Conservation (phyloP, 2,329 filamentous ascomycete genomes). For the Harringtonia lauricola region DNA sequence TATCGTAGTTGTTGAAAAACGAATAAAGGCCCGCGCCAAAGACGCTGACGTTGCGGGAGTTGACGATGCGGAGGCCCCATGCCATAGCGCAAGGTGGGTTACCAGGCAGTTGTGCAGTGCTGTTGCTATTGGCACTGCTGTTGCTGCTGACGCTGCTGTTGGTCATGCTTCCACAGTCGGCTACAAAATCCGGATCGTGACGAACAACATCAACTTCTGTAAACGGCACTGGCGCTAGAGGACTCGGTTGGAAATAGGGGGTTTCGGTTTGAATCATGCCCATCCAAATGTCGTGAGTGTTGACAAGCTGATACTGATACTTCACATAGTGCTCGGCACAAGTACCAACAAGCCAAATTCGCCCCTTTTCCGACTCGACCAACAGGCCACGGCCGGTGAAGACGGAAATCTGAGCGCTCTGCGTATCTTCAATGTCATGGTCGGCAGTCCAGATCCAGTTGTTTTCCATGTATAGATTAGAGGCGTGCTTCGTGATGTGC, state of each 20-base stretch:
- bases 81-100: constrained; percentile 40
- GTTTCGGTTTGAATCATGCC: constrained; percentile 56
- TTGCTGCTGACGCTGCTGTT: background rate
- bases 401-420: constrained; percentile 19
- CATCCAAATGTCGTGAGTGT: constrained; percentile 45
- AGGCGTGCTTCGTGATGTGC: constrained; percentile 27
- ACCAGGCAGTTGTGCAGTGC: constrained; percentile 4
- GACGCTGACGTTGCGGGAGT: constrained; percentile 36
- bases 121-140: background rate
- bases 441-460: constrained; percentile 37
- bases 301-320: constrained; percentile 52
- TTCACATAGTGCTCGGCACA: constrained; percentile 49
- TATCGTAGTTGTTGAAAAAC: constrained; percentile 49
- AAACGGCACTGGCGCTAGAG: constrained; percentile 43
- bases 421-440: constrained; percentile 37
- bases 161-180: constrained; percentile 21
- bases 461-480: constrained; percentile 34
- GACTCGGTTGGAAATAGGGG: constrained; percentile 54
- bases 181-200: constrained; percentile 37
- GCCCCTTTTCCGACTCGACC: constrained; percentile 25
- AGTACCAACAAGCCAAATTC: constrained; percentile 47
- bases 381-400: constrained; percentile 22
- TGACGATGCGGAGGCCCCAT: constrained; percentile 50
- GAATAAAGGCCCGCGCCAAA: constrained; percentile 52
- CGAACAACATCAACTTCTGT: constrained; percentile 19